Percentiles rank a stretch among this genome's conserved stretches.
phyloP scores from a whole-genome alignment of 768 basidiomycete species.

The Mycena kentingensis region DNA sequence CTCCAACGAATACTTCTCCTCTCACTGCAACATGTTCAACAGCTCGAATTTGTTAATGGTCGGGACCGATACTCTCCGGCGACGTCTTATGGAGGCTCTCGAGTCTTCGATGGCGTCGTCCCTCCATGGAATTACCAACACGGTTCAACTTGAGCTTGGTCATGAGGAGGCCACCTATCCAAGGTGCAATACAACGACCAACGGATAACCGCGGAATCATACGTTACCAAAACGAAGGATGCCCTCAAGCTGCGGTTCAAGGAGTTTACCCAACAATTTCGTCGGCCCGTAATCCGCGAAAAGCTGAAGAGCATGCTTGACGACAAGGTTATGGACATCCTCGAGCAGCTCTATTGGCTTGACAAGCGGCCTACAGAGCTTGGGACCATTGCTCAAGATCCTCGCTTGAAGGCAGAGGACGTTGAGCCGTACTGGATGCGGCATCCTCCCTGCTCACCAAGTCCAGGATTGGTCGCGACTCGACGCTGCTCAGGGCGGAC shows the following conservation, averaged over 20 bases:
- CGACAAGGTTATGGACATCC: constrained; percentile 94
- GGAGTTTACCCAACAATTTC: constrained; percentile 81
- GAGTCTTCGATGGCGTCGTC: constrained; percentile 98
- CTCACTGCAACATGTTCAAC: constrained; percentile 64
- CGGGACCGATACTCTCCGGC: constrained; percentile 87
- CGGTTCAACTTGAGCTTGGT: constrained; percentile 95
- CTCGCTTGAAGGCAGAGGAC: constrained; percentile 68
- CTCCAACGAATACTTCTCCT: constrained; percentile 65
- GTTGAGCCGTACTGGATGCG: constrained; percentile 93
- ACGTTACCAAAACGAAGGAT: constrained; percentile 97
- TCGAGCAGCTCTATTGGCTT: constrained; percentile 96
- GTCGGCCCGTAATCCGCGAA: constrained; percentile 82
- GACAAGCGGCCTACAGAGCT: constrained; percentile 86
- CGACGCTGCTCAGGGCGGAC: constrained; percentile 92
- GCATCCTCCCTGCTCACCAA: constrained; percentile 93
- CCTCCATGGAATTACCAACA: constrained; percentile 93
- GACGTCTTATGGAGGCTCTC: constrained; percentile 93
- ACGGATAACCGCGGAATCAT: constrained; percentile 91
- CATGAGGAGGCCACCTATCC: constrained; percentile 95
- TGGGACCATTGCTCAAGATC: constrained; percentile 65
- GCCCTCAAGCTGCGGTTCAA: constrained; percentile 88
- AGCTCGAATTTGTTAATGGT: constrained; percentile 73
- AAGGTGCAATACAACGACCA: constrained; percentile 99
- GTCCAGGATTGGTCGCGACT: constrained; percentile 92
- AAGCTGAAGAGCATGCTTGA: constrained; percentile 93